Base-by-base conservation (phyloP, 345 rosid species). In the Eucalyptus grandis region DNA sequence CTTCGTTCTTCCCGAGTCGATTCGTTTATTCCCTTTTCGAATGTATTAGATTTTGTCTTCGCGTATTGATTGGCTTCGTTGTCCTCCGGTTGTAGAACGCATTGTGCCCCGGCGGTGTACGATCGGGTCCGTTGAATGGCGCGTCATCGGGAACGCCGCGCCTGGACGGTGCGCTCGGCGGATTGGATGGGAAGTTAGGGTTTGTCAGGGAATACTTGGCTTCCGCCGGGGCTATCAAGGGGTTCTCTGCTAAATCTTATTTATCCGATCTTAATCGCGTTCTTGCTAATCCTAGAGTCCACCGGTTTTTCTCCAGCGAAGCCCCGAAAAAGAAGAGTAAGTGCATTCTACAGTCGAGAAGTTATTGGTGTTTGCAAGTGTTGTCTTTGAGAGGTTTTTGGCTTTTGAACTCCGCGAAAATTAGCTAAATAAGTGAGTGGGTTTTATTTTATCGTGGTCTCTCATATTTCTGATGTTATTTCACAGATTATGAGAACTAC, bases 401-500 rank as follows among this genome's bases (percentile, higher is more conserved):
- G 30, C 30, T 60, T 54, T 69, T 82, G 60, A 21, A 40, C 83
- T 77, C 83, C 24, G 47, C 9, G 12, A 77, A 43, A 77, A 77
- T 77, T 6, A 21, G 24, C 83, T 19, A 77, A 37, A 11, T 77
- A 37, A 43, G 30, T 40, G 47, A 53, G 58, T 53, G 58, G 27
- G 83, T 77, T 77, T 69, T 77, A 37, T 49, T 14, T 49, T 49
- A 49, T 49, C 5, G 51, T 49, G 51, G 14, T 49, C 51, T 49
- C 51, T 49, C 51, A 49, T 49, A 49, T 49, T 49, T 49, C 51
- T 49, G 51, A 49, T 14, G 51, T 49, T 49, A 49, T 34, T 24
- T 87, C 91, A 91, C 94, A 97, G 99, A 98, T 93, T 96, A 95
- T 92, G 99, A 96, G 93, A 97, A 95, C 77, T 98, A 94, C 90